Percentiles rank a stretch among this genome's conserved stretches.
Evolutionary conservation across 305 asterid species (phyloP).

Genomic region (Fraxinus sp.): DNA sequence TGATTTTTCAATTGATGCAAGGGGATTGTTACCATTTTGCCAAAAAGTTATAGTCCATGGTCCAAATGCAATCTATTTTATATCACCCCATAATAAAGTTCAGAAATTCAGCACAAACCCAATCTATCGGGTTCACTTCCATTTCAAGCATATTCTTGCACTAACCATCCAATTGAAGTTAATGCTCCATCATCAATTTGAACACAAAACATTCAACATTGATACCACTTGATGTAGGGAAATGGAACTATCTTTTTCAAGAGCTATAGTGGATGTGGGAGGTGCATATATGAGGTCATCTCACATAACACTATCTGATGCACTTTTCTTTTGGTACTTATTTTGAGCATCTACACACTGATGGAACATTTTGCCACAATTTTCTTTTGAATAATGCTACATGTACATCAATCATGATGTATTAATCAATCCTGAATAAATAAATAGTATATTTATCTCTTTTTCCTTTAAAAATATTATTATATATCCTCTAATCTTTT

Average conservation of each 20-base stretch:
- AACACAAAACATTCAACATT: neutral
- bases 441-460: neutral
- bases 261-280: neutral
- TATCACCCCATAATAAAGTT: neutral
- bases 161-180: neutral
- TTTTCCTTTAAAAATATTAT: neutral
- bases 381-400: neutral
- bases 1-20: neutral
- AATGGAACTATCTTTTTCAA: neutral
- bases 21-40: neutral
- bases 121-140: neutral
- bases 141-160: neutral
- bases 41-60: neutral
- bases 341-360: neutral
- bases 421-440: neutral
- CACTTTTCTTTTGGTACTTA: neutral
- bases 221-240: neutral
- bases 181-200: neutral
- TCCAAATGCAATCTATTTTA: neutral
- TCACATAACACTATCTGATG: neutral
- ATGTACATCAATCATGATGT: neutral
- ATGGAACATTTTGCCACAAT: neutral
- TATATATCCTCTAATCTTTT: neutral
- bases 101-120: neutral
- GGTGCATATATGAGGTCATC: neutral